A percentile compares a stretch with the other conserved stretches of the same genome.
These are phyloP conservation scores for Parascedosporium putredinis DNA, from an alignment of 2,329 filamentous ascomycete genomes.

Conservation along the genomic window DNA sequence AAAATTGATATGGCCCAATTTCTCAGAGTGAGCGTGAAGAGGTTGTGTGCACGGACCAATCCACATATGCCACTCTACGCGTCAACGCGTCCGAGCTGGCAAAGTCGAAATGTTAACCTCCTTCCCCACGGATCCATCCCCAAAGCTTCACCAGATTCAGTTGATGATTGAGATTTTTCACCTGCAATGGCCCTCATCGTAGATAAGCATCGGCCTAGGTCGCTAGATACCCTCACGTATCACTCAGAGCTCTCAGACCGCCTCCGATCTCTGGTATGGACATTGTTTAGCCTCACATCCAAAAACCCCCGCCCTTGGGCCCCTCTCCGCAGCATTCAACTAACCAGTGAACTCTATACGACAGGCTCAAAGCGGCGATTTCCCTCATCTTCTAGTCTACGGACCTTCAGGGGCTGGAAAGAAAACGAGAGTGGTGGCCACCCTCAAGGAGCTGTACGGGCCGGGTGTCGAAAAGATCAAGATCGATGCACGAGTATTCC, in stretches of 20 bases:
- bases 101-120: slow-evolving; percentile 5
- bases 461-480: slow-evolving; percentile 99
- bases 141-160: not conserved
- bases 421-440: slow-evolving; percentile 93
- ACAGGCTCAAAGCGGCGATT: slow-evolving; percentile 92
- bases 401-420: slow-evolving; percentile 94
- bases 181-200: slow-evolving; percentile 55
- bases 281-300: too few relatives aligned
- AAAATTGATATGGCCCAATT: too few relatives aligned
- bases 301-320: slow-evolving; percentile 4
- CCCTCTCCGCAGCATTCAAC: not conserved
- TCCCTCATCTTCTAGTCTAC: slow-evolving; percentile 94
- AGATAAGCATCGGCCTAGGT: slow-evolving; percentile 63
- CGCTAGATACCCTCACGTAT: slow-evolving; percentile 71
- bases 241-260: slow-evolving; percentile 81
- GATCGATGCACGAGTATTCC: slow-evolving; percentile 94
- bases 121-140: not conserved
- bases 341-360: not conserved
- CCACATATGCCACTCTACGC: slow-evolving; percentile 25
- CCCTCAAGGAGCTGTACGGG: slow-evolving; percentile 88
- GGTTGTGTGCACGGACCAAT: too few relatives aligned
- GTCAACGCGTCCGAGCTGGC: slow-evolving; percentile 21
- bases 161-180: too few relatives aligned
- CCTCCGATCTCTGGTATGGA: slow-evolving; percentile 68
- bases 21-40: too few relatives aligned